phyloP scores from a whole-genome alignment of 192 early-diverging fungal species.

The Paraglomus occultum region DNA sequence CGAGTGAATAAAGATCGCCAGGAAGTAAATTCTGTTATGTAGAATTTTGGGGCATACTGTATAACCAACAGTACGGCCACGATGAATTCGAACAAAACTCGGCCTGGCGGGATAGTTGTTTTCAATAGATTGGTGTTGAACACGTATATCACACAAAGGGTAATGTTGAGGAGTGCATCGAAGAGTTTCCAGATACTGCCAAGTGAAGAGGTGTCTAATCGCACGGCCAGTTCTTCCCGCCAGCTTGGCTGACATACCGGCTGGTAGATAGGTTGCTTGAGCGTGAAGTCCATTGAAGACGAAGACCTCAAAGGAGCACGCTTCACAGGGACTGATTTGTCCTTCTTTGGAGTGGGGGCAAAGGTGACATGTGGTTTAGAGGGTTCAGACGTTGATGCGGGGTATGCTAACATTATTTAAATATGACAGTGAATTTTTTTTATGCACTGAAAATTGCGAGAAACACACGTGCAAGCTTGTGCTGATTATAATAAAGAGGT shows the following conservation, averaged over 20 bases:
- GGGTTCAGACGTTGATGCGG: no score
- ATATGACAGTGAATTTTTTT: no score
- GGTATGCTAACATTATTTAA: no score
- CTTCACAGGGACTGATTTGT: no score
- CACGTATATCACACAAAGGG: slow-evolving; percentile 15
- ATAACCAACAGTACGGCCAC: slow-evolving; percentile 13
- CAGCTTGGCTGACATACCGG: slow-evolving; percentile 11
- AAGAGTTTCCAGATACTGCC: slow-evolving; percentile 30
- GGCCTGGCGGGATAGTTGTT: not conserved
- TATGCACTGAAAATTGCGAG: no score
- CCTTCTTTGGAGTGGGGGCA: no score
- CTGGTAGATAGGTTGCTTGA: slow-evolving; percentile 29
- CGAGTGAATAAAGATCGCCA: slow-evolving; percentile 22
- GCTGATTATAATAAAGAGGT: no score
- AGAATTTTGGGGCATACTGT: slow-evolving; percentile 30
- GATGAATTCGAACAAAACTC: slow-evolving; percentile 11
- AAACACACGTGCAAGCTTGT: no score
- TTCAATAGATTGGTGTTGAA: not conserved
- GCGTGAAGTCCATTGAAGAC: slow-evolving; percentile 18
- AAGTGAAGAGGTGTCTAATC: slow-evolving; percentile 19
- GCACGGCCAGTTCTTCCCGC: slow-evolving; percentile 27
- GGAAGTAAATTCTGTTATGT: slow-evolving; percentile 23
- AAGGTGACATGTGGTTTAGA: no score
- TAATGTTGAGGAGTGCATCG: slow-evolving; percentile 26
- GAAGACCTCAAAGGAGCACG: slow-evolving; percentile 10